Evolutionary conservation across 805 yeast species (phyloP).

Genomic region (Blastobotrys attinorum): DNA sequence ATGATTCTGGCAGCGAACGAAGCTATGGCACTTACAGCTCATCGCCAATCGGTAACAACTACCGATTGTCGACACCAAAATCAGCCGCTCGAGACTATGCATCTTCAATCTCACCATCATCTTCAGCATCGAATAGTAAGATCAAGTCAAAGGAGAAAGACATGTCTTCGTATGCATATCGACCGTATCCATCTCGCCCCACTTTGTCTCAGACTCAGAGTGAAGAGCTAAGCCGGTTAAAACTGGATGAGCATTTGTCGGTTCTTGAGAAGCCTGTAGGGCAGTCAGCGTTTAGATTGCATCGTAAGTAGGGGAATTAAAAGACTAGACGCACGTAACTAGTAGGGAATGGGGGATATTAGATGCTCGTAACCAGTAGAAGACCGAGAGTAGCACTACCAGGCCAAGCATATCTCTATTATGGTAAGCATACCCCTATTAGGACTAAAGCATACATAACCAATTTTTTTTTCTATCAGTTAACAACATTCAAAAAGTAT

Average conservation of each 20-base stretch:
- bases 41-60: background rate
- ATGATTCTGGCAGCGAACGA: background rate
- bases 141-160: background rate
- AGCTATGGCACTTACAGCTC: background rate
- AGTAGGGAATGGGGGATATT: too few relatives aligned
- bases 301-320: slow-evolving; percentile 2
- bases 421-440: too few relatives aligned
- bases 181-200: slow-evolving; percentile 9
- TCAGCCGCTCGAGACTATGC: background rate
- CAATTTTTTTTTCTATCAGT: too few relatives aligned
- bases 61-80: background rate
- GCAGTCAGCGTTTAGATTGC: slow-evolving; percentile 9
- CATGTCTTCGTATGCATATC: slow-evolving; percentile 2
- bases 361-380: too few relatives aligned
- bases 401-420: too few relatives aligned
- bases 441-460: too few relatives aligned
- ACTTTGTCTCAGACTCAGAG: background rate
- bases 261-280: slow-evolving; percentile 11
- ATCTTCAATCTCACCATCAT: background rate
- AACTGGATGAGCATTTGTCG: background rate
- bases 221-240: background rate
- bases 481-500: too few relatives aligned
- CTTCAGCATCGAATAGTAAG: background rate
- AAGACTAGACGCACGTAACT: too few relatives aligned
- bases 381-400: too few relatives aligned